A percentile compares a stretch with the other conserved stretches of the same genome.
Conservation (phyloP, 805 yeast species). For the Lipomyces spencermartinsiae region DNA sequence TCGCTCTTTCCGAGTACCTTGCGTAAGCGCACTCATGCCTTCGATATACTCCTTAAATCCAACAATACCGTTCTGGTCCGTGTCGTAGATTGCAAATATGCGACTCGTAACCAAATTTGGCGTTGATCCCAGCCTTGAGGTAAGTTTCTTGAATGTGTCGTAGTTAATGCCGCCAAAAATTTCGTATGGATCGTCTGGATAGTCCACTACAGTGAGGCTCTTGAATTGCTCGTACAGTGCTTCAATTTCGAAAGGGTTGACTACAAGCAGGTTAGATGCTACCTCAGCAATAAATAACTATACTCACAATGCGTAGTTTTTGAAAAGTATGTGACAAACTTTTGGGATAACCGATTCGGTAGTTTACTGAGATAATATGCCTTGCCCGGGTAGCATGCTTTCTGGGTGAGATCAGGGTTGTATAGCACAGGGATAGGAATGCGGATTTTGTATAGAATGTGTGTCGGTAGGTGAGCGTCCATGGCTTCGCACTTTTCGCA, state of each 20-base stretch:
- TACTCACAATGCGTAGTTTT: constrained; percentile 22
- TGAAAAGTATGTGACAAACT: constrained; percentile 1
- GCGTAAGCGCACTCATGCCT: constrained; percentile 18
- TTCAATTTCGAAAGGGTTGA: constrained; percentile 32
- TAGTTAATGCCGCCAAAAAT: constrained; percentile 24
- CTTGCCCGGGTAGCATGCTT: constrained; percentile 36
- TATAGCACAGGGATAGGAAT: constrained; percentile 43
- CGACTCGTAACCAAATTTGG: constrained; percentile 33
- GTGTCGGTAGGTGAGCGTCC: constrained; percentile 39
- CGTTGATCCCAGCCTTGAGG: constrained; percentile 27
- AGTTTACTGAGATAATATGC: constrained; percentile 23
- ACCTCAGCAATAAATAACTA: background rate
- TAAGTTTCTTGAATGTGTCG: constrained; percentile 20
- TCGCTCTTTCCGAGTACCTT: constrained; percentile 24
- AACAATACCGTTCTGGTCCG: constrained; percentile 38
- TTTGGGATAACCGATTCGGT: constrained; percentile 13
- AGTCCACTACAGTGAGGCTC: constrained; percentile 14
- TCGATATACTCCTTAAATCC: constrained; percentile 38
- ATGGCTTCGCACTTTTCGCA: constrained; percentile 53
- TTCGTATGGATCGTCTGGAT: constrained; percentile 9
- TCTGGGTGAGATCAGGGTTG: constrained; percentile 41
- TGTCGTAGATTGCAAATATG: constrained; percentile 37
- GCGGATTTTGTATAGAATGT: constrained; percentile 41
- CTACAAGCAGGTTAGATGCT: constrained; percentile 6
- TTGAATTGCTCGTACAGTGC: constrained; percentile 38